Conservation (phyloP, 169 alveolate genomes). For the Plasmodium vivax region DNA sequence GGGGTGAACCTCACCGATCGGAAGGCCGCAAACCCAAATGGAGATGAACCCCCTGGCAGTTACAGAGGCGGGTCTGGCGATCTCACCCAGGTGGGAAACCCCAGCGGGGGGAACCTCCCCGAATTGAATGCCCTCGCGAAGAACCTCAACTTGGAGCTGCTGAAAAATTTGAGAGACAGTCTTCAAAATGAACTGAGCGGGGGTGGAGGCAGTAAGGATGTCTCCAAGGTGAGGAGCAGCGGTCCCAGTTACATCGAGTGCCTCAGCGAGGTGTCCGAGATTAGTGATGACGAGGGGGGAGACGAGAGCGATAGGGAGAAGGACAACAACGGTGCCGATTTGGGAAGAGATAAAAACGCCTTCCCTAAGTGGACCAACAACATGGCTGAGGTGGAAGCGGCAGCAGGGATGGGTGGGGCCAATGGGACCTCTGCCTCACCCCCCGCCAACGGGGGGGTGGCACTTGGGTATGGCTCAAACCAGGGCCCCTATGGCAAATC, state of each 20-base stretch:
- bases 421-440: neutral
- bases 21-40: neutral
- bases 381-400: neutral
- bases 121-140: neutral
- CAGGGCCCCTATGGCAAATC: neutral
- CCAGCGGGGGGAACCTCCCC: neutral
- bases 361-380: neutral
- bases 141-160: slow-evolving; percentile 4
- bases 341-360: neutral
- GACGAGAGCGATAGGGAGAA: neutral
- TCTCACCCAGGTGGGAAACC: neutral
- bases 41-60: neutral
- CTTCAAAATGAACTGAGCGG: neutral
- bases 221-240: neutral
- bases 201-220: neutral
- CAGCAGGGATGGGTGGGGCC: neutral
- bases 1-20: neutral
- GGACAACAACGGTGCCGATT: neutral
- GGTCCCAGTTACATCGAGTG: slow-evolving; percentile 32
- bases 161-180: slow-evolving; percentile 3
- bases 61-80: neutral
- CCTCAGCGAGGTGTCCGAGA: slow-evolving; percentile 72
- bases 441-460: neutral
- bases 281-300: slow-evolving; percentile 56
- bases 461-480: neutral